These are phyloP conservation scores for Chiua virens DNA, from an alignment of 768 basidiomycete species.

Conservation along the genomic window DNA sequence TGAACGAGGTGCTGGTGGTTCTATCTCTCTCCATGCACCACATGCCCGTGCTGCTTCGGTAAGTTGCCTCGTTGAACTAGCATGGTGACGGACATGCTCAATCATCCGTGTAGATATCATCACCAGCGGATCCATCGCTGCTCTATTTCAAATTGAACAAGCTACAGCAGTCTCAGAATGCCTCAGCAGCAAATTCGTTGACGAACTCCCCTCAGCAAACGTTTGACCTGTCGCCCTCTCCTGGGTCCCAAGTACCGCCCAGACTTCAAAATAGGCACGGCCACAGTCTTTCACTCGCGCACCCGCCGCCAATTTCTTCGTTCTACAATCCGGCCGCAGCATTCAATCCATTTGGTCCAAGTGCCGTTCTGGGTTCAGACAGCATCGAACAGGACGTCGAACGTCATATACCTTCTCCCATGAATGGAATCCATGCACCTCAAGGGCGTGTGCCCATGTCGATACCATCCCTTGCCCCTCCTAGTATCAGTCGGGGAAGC, in stretches of 20 bases:
- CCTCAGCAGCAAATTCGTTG: conserved; percentile 51
- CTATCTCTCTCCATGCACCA: conserved; percentile 64
- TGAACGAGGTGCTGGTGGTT: conserved; percentile 55
- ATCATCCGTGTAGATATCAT: conserved; percentile 65
- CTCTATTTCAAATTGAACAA: conserved; percentile 83
- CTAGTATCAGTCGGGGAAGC: conserved; percentile 41
- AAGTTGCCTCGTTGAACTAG: conserved; percentile 34
- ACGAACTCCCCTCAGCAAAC: conserved; percentile 66
- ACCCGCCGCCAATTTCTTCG: conserved; percentile 41
- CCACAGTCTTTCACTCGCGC: conserved; percentile 72
- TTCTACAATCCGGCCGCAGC: conserved; percentile 39
- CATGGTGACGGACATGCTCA: conserved; percentile 14
- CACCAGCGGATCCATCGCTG: conserved; percentile 84
- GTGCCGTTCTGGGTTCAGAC: conserved; percentile 55
- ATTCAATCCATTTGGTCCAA: conserved; percentile 67
- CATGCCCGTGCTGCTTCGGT: conserved; percentile 86
- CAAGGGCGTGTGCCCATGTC: conserved; percentile 54
- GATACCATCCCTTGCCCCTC: conserved; percentile 46
- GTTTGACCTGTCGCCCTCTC: conserved; percentile 53
- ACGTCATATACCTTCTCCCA: conserved; percentile 20
- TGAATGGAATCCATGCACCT: conserved; percentile 47
- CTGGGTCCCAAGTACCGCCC: conserved; percentile 37
- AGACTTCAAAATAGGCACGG: conserved; percentile 60
- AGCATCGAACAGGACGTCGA: conserved; percentile 35
- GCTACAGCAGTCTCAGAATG: conserved; percentile 68